phyloP scores from a whole-genome alignment of 768 basidiomycete genomes.

The Leccinum boreale region DNA sequence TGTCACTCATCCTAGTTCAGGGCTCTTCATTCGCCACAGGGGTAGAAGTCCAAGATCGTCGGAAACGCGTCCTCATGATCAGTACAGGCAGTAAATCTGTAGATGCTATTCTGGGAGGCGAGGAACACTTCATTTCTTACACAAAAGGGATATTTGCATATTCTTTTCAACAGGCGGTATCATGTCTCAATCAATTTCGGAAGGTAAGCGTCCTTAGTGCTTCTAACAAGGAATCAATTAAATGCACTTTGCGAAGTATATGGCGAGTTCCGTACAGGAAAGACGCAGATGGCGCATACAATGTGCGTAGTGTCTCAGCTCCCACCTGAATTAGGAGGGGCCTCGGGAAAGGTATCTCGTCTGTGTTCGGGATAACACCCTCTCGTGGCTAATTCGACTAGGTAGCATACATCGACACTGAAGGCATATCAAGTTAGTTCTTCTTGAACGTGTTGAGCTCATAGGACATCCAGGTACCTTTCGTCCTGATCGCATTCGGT shows the following conservation, averaged over 20 bases:
- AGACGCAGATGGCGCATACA: conserved; percentile 94
- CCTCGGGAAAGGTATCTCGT: conserved; percentile 69
- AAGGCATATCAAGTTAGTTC: conserved; percentile 42
- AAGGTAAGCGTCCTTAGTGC: conserved; percentile 48
- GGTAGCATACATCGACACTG: conserved; percentile 93
- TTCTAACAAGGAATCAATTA: background rate
- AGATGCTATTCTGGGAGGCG: conserved; percentile 85
- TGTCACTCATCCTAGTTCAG: too few species aligned
- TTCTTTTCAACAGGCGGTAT: conserved; percentile 59
- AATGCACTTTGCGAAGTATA: conserved; percentile 55
- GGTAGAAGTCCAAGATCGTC: conserved; percentile 83
- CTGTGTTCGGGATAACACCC: conserved; percentile 2
- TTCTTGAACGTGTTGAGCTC: conserved; percentile 17
- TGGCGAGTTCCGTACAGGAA: conserved; percentile 94
- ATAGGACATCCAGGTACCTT: conserved; percentile 67
- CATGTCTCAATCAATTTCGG: conserved; percentile 90
- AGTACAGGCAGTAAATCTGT: conserved; percentile 94
- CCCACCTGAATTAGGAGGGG: conserved; percentile 86
- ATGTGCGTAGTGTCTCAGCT: conserved; percentile 90
- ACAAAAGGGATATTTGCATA: background rate
- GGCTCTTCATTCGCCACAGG: too few species aligned
- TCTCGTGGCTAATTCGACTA: conserved; percentile 22
- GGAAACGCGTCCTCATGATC: conserved; percentile 75
- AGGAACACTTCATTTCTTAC: conserved; percentile 6
- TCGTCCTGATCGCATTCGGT: conserved; percentile 87